Percentiles rank a stretch among this genome's conserved stretches.
Conservation (phyloP, 805 yeast genomes). For the Starmerella tilneyi region DNA sequence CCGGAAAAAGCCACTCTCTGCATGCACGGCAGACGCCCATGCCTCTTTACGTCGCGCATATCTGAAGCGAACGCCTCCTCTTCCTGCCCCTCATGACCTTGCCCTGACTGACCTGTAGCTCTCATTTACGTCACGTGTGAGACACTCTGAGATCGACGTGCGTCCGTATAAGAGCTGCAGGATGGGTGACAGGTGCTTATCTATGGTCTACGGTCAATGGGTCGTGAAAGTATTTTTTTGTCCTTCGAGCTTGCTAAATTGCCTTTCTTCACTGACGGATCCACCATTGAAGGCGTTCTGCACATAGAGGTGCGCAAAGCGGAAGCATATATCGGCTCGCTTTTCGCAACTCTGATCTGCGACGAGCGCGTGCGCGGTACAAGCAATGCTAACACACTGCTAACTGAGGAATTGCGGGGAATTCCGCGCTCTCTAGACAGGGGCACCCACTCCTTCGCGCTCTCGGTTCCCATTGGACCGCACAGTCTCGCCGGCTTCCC, state of each 20-base stretch:
- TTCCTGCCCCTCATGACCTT: too few relatives aligned
- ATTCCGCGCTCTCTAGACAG: neutral
- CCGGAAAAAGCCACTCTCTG: too few relatives aligned
- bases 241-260: neutral
- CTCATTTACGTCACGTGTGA: too few relatives aligned
- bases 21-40: too few relatives aligned
- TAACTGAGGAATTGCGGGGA: neutral
- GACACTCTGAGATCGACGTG: too few relatives aligned
- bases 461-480: neutral
- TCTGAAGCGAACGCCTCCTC: too few relatives aligned
- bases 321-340: neutral
- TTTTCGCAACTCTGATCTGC: neutral
- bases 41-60: too few relatives aligned
- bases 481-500: neutral
- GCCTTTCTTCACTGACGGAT: neutral
- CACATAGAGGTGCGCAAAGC: neutral
- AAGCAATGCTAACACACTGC: neutral
- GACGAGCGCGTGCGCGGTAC: neutral
- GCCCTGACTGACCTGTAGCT: too few relatives aligned
- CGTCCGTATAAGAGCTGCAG: too few relatives aligned
- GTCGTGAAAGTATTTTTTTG: neutral
- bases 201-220: neutral
- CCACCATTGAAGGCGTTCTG: neutral
- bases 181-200: too few relatives aligned
- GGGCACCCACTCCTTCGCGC: neutral